Conservation (phyloP, 371 early-diverging fungal species). For the Apophysomyces variabilis region DNA sequence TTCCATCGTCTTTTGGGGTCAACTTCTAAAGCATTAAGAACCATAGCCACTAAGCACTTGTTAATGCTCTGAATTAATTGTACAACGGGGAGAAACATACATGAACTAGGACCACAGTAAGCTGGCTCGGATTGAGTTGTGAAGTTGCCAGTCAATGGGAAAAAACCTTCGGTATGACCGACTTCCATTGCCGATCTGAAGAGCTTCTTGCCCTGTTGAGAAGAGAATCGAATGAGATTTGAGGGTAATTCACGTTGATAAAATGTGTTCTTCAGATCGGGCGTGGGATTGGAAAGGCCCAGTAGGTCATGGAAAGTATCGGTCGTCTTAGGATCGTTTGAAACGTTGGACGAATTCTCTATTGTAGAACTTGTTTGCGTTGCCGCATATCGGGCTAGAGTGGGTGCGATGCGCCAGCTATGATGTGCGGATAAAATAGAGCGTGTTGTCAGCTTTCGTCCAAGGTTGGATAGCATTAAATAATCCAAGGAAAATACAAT, state of each 20-base stretch:
- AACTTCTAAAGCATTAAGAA: conserved; percentile 90
- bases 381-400: background rate
- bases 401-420: too few relatives aligned
- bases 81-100: conserved; percentile 30
- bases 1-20: conserved; percentile 90
- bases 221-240: conserved; percentile 79
- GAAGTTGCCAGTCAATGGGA: conserved; percentile 86
- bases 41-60: conserved; percentile 84
- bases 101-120: conserved; percentile 60
- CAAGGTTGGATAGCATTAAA: too few relatives aligned
- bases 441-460: too few relatives aligned
- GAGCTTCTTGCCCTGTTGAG: conserved; percentile 73
- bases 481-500: too few relatives aligned
- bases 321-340: background rate
- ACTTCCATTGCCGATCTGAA: conserved; percentile 78
- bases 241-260: conserved; percentile 79
- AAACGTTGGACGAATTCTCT: background rate
- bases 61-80: conserved; percentile 63
- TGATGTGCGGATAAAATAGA: too few relatives aligned
- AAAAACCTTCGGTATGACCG: conserved; percentile 87
- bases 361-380: background rate
- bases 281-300: conserved; percentile 21
- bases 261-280: conserved; percentile 67
- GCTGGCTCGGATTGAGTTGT: conserved; percentile 92
- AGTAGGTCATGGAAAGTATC: conserved; percentile 29